Conservation (phyloP, 495 filamentous ascomycete species). For the Parachaetomium inaequale region DNA sequence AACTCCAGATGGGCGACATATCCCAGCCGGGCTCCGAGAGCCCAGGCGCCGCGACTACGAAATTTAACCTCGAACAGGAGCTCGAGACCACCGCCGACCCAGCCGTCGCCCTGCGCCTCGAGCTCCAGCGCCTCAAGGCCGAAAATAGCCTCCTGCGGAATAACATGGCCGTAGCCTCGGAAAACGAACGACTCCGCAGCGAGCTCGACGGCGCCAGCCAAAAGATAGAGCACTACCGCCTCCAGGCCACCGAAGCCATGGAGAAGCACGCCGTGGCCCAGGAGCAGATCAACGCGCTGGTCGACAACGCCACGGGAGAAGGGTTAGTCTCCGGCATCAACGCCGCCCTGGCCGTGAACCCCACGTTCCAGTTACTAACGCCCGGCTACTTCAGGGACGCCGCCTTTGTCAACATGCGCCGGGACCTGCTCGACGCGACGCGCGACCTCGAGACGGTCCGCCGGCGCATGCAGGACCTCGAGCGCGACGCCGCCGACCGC, state of each 20-base stretch:
- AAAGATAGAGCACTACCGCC: conserved; percentile 39
- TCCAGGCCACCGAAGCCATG: conserved; percentile 45
- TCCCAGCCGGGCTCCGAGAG: conserved; percentile 22
- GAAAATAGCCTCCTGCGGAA: conserved; percentile 52
- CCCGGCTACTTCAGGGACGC: conserved; percentile 39
- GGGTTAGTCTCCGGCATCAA: conserved; percentile 44
- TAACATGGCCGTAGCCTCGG: conserved; percentile 45
- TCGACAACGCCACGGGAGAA: conserved; percentile 44
- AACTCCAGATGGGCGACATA: conserved; percentile 37
- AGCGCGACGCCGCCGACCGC: conserved; percentile 42
- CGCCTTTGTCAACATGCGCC: conserved; percentile 38
- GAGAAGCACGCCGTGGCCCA: conserved; percentile 50
- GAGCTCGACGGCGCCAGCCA: conserved; percentile 46
- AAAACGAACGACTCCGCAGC: conserved; percentile 46
- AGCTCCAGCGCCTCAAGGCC: conserved; percentile 50
- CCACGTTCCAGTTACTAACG: conserved; percentile 35
- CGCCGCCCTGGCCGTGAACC: conserved; percentile 22
- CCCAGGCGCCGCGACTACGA: conserved; percentile 24
- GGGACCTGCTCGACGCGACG: conserved; percentile 31
- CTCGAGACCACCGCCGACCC: conserved; percentile 34
- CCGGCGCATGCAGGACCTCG: conserved; percentile 41
- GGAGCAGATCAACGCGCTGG: conserved; percentile 48
- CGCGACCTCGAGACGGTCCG: conserved; percentile 36
- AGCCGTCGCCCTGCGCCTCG: conserved; percentile 34
- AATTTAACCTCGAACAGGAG: conserved; percentile 43